Conservation (phyloP, 345 rosid genomes). For the sweet orange (Citrus sinensis) region DVS_A1.0 CM039164.1:2298501-2299000, state of each 20-base stretch:
- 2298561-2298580: background rate
- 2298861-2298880: slow-evolving; percentile 1
- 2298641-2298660: background rate
- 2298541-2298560: background rate
- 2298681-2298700: background rate
- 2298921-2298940: slow-evolving; percentile 45
- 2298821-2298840: background rate
- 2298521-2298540: background rate
- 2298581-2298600: background rate
- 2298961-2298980: slow-evolving; percentile 90
- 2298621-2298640: background rate
- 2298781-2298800: background rate
- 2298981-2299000: slow-evolving; percentile 99
- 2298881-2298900: slow-evolving; percentile 63
- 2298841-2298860: background rate
- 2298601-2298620: background rate
- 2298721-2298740: background rate
- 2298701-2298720: background rate
- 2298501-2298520: background rate
- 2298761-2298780: background rate
- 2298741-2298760: background rate
- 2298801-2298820: background rate
- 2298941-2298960: slow-evolving; percentile 75
- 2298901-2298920: slow-evolving; percentile 48
- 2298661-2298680: background rate